These are phyloP conservation scores for Mangifera indica DNA, from an alignment of 345 rosid genomes.

Conservation along the genomic window DNA sequence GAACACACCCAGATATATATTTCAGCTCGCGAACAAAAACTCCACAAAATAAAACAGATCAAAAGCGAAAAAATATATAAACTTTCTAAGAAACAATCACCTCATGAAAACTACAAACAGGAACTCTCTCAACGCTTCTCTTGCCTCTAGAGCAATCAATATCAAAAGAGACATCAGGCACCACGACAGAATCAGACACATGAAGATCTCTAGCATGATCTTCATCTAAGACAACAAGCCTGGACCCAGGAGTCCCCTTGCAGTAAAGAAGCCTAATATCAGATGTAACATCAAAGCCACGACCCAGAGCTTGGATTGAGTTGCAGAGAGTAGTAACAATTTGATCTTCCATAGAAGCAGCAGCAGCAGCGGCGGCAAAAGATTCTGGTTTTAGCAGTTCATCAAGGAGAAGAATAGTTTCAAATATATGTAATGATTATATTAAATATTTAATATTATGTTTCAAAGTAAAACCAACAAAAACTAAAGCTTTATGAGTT, in stretches of 20 bases:
- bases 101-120: slow-evolving; percentile 76
- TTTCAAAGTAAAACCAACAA: slow-evolving; percentile 1
- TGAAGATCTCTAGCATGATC: slow-evolving; percentile 57
- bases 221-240: slow-evolving; percentile 72
- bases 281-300: slow-evolving; percentile 92
- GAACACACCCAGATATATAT: slow-evolving; percentile 14
- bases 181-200: slow-evolving; percentile 47
- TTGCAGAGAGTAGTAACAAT: slow-evolving; percentile 67
- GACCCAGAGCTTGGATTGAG: slow-evolving; percentile 93
- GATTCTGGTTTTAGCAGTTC: neutral
- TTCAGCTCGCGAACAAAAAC: slow-evolving; percentile 13
- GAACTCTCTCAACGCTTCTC: slow-evolving; percentile 44
- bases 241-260: slow-evolving; percentile 89
- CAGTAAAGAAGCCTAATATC: slow-evolving; percentile 91
- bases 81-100: slow-evolving; percentile 32
- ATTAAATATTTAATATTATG: neutral
- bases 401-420: slow-evolving; percentile 13
- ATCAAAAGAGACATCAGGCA: slow-evolving; percentile 63
- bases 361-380: neutral
- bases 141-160: slow-evolving; percentile 52
- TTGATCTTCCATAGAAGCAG: slow-evolving; percentile 36
- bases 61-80: slow-evolving; percentile 1
- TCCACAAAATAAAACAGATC: slow-evolving; percentile 8
- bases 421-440: neutral
- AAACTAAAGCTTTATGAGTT: neutral